These are phyloP conservation scores for Fraxinus excelsior DNA, from an alignment of 257 asterid genomes.

Conservation along the genomic window DNA sequence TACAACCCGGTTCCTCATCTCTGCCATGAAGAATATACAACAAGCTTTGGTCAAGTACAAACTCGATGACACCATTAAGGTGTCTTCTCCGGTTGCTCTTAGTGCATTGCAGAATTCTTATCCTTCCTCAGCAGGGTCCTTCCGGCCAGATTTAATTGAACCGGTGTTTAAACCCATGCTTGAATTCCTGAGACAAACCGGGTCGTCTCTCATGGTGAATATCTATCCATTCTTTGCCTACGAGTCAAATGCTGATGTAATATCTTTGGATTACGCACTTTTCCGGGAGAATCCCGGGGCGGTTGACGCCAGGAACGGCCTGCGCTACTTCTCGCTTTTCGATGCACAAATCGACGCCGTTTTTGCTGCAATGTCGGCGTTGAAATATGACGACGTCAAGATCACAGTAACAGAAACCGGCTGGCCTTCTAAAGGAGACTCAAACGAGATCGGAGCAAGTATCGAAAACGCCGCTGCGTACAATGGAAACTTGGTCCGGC, in stretches of 20 bases:
- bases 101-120: slow-evolving; percentile 79
- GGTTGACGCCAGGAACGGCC: slow-evolving; percentile 70
- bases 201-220: slow-evolving; percentile 76
- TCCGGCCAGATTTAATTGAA: slow-evolving; percentile 59
- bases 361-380: slow-evolving; percentile 71
- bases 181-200: slow-evolving; percentile 70
- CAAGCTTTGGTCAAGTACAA: slow-evolving; percentile 57
- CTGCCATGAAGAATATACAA: slow-evolving; percentile 75
- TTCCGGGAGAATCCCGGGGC: slow-evolving; percentile 74
- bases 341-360: slow-evolving; percentile 97
- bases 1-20: slow-evolving; percentile 68
- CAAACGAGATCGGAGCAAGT: slow-evolving; percentile 72
- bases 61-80: slow-evolving; percentile 49
- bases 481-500: slow-evolving; percentile 68
- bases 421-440: slow-evolving; percentile 95
- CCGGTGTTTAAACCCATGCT: slow-evolving; percentile 76
- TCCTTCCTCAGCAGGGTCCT: slow-evolving; percentile 86
- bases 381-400: slow-evolving; percentile 62
- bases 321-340: slow-evolving; percentile 66
- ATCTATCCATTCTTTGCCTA: slow-evolving; percentile 86
- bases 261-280: slow-evolving; percentile 80
- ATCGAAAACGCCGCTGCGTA: slow-evolving; percentile 81
- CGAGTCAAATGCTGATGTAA: slow-evolving; percentile 79
- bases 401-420: slow-evolving; percentile 77
- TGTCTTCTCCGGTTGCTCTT: slow-evolving; percentile 83